Evolutionary conservation across 441 rosid genomes (phyloP).

Genomic region (Erodium moschatum): DNA sequence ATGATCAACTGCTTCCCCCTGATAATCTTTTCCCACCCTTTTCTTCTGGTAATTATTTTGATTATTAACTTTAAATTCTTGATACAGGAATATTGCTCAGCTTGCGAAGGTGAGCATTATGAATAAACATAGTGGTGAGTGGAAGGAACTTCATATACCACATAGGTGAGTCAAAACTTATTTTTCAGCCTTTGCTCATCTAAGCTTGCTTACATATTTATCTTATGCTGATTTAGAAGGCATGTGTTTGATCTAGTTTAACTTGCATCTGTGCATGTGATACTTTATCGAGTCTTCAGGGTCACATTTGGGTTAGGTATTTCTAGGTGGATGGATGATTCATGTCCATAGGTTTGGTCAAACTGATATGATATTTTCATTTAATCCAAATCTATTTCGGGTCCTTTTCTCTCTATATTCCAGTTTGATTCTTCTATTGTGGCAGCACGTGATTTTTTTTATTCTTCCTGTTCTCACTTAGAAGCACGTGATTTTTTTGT

Average conservation of each 20-base stretch:
- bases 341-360: background rate
- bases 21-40: background rate
- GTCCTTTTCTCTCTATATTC: background rate
- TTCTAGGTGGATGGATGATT: no score
- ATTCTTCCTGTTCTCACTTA: no score
- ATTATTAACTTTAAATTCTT: background rate
- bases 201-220: background rate
- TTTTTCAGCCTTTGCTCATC: background rate
- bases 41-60: background rate
- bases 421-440: background rate
- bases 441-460: background rate
- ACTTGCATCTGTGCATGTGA: background rate
- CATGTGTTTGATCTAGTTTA: background rate
- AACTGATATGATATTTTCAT: background rate
- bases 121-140: slow-evolving; percentile 43
- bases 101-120: slow-evolving; percentile 62
- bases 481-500: background rate
- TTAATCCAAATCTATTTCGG: background rate
- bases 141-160: slow-evolving; percentile 64
- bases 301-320: no score
- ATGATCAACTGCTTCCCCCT: no score
- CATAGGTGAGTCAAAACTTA: slow-evolving; percentile 35
- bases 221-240: background rate
- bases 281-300: background rate
- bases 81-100: slow-evolving; percentile 65